phyloP scores from a whole-genome alignment of 2,329 filamentous ascomycete species.

The Hypocreales sp. region DNA sequence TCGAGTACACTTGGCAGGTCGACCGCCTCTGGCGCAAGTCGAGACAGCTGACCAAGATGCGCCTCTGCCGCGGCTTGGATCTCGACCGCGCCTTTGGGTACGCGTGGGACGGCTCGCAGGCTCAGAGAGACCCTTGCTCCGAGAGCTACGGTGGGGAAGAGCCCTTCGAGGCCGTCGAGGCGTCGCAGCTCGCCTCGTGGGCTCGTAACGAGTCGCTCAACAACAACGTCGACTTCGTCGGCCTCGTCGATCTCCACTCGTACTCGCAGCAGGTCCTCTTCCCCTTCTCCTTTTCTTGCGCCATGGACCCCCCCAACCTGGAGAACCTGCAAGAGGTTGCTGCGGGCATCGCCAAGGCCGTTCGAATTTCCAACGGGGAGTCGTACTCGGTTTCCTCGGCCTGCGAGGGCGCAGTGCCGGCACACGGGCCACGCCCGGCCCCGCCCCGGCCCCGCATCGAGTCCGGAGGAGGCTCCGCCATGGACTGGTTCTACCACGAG shows the following conservation, averaged over 20 bases:
- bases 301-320: constrained; percentile 60
- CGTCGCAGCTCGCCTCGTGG: constrained; percentile 64
- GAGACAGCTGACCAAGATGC: constrained; percentile 63
- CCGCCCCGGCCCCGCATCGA: constrained; percentile 38
- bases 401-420: constrained; percentile 59
- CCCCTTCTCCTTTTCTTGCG: constrained; percentile 79
- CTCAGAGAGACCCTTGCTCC: constrained; percentile 67
- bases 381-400: constrained; percentile 66
- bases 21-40: constrained; percentile 96
- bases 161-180: constrained; percentile 73
- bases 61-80: constrained; percentile 78
- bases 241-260: constrained; percentile 78
- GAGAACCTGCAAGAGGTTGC: constrained; percentile 89
- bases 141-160: constrained; percentile 75
- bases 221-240: constrained; percentile 65
- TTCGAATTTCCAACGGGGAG: constrained; percentile 65
- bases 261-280: constrained; percentile 93
- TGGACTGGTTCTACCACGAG: constrained; percentile 94
- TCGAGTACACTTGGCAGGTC: constrained; percentile 82
- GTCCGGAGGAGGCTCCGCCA: constrained; percentile 64
- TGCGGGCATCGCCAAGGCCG: constrained; percentile 75
- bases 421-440: constrained; percentile 8
- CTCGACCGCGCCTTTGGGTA: constrained; percentile 78
- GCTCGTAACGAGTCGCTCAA: constrained; percentile 62
- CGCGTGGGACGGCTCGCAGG: constrained; percentile 59